A percentile compares a stretch with the other conserved stretches of the same genome.
Evolutionary conservation across 305 asterid species (phyloP).

Genomic region (Lippia alba): DNA sequence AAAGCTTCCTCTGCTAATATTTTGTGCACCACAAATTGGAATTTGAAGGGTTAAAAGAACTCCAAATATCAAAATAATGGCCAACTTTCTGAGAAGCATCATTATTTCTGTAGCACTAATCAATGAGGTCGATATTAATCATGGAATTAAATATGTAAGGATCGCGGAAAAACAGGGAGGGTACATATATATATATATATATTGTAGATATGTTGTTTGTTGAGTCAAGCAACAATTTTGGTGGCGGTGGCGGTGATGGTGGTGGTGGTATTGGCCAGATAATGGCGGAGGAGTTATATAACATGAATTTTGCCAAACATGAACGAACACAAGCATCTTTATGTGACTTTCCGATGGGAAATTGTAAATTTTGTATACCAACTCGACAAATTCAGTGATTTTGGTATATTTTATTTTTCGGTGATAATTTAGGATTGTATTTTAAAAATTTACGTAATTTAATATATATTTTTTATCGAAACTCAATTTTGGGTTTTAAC

Average conservation of each 20-base stretch:
- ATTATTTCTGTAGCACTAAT: neutral
- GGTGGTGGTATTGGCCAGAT: neutral
- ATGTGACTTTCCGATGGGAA: no score
- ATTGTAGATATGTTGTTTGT: neutral
- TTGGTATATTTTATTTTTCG: no score
- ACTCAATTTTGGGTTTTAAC: no score
- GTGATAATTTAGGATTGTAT: no score
- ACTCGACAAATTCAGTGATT: no score
- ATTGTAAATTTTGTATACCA: no score
- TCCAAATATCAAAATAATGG: slow-evolving; percentile 12
- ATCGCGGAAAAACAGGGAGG: no score
- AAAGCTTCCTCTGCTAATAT: slow-evolving; percentile 54
- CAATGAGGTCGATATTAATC: no score
- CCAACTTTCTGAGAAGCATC: slow-evolving; percentile 2
- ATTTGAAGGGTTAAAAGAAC: slow-evolving; percentile 6
- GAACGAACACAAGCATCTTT: no score
- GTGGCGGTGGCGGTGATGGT: neutral
- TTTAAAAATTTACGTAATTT: no score
- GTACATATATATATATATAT: neutral
- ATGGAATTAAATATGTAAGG: no score
- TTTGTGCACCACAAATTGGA: slow-evolving; percentile 37
- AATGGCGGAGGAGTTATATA: neutral
- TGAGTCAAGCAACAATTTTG: slow-evolving; percentile 15
- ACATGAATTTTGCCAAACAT: neutral
- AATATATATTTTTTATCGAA: no score